Base-by-base conservation (phyloP, 2,329 filamentous ascomycete genomes). In the Calonectria naviculata region DNA sequence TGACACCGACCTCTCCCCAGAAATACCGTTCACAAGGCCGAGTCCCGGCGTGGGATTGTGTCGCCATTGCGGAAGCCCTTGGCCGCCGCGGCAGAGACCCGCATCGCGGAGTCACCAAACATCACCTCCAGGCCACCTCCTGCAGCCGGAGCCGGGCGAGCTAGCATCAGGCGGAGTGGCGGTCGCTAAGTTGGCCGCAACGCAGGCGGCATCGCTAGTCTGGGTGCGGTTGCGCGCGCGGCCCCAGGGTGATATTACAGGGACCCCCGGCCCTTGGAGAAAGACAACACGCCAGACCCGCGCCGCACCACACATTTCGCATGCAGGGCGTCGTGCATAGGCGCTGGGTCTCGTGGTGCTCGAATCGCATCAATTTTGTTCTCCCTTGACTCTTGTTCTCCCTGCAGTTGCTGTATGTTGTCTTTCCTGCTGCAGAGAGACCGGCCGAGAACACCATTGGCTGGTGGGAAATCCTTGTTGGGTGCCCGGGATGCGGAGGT, bases 261-360 rank as follows among this genome's bases (percentile, higher is more conserved):
- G 76, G 76, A 65, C 61, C 71, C 71, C 68, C 63, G 56, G 61
- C 66, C 70, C 67, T 41, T 26, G 64, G 61, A 69, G 46, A 60
- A 72, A 54, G 73, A 72, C 69, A 72, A 71, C 65, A 76, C 76
- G 68, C 65, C 71, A 78, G 71, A 63, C 65, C 75, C 71, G 71
- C 74, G 71, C 71, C 75, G 75, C 75, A 74, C 70, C 76, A 71
- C 72, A 76, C 76, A 75, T 34, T 58, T 58, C 21, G 75, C 76
- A 73, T 78, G 73, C 77, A 76, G 75, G 74, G 74, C 76, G 72
- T 73, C 75, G 73, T 80, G 78, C 79, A 81, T 81, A 74, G 72
- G 75, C 77, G 70, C 72, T 69, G 76, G 77, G 79, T 80, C 79
- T 77, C 78, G 79, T 80, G 79, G 78, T 76, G 71, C 64, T 65